Conservation (phyloP, 2,329 filamentous ascomycete genomes). For the Sordariomycetes sp. region DNA sequence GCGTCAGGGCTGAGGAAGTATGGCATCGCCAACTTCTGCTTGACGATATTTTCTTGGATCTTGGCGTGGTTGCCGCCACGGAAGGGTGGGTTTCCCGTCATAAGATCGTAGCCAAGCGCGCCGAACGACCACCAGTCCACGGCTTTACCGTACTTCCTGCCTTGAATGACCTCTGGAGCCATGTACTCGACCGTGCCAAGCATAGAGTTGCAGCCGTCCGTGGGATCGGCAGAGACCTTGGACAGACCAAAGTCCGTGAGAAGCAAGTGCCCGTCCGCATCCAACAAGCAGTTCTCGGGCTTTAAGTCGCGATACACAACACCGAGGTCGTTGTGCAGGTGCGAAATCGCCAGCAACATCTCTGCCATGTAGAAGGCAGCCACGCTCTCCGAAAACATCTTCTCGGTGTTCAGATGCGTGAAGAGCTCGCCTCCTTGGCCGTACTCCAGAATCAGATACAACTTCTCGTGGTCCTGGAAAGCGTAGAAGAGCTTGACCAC, state of each 20-base stretch:
- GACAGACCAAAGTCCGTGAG: conserved; percentile 95
- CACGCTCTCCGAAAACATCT: conserved; percentile 86
- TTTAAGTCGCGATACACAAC: conserved; percentile 97
- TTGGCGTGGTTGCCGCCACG: conserved; percentile 85
- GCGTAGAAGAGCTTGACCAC: conserved; percentile 98
- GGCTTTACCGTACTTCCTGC: conserved; percentile 82
- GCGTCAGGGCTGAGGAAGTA: conserved; percentile 89
- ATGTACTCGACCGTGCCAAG: conserved; percentile 97
- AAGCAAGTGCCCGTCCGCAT: conserved; percentile 82
- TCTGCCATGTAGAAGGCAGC: conserved; percentile 98
- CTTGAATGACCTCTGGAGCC: conserved; percentile 89
- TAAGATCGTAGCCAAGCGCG: conserved; percentile 81
- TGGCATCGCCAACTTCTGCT: conserved; percentile 79
- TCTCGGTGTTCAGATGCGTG: conserved; percentile 84
- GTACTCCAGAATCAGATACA: conserved; percentile 96
- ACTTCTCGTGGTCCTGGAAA: conserved; percentile 95
- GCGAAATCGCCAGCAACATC: conserved; percentile 87
- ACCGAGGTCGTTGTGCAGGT: conserved; percentile 84
- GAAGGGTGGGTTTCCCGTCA: conserved; percentile 90
- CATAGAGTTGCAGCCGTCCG: conserved; percentile 71
- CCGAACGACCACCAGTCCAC: conserved; percentile 99
- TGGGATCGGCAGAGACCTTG: conserved; percentile 72
- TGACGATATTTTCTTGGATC: conserved; percentile 91
- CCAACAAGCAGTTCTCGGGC: conserved; percentile 93
- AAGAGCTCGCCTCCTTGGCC: conserved; percentile 96